These are phyloP conservation scores for Funneliformis geosporum DNA, from an alignment of 192 early-diverging fungal genomes.

Conservation along the genomic window DNA sequence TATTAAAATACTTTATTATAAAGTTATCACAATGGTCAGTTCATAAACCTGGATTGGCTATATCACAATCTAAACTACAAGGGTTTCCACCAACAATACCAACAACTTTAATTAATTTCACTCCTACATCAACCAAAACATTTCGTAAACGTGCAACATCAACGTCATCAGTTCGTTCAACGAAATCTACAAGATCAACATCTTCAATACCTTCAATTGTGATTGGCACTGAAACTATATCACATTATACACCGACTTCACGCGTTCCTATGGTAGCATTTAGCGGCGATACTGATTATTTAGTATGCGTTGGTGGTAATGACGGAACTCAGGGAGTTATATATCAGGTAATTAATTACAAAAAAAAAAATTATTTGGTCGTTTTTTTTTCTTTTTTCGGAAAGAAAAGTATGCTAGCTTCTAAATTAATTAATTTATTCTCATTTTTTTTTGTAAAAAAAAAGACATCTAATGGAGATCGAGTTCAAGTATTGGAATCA, in stretches of 20 bases:
- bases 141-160: slow-evolving; percentile 36
- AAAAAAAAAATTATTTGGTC: too few species aligned
- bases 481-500: slow-evolving; percentile 45
- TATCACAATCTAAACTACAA: slow-evolving; percentile 41
- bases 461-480: slow-evolving; percentile 44
- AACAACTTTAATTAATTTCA: not conserved
- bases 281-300: slow-evolving; percentile 56
- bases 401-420: too few species aligned
- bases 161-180: slow-evolving; percentile 28
- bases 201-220: not conserved
- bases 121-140: slow-evolving; percentile 3
- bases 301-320: slow-evolving; percentile 49
- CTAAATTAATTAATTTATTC: not conserved
- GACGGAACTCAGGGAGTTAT: slow-evolving; percentile 43
- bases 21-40: slow-evolving; percentile 55
- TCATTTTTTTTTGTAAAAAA: not conserved
- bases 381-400: not conserved
- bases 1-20: not conserved
- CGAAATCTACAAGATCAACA: slow-evolving; percentile 9
- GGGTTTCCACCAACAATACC: slow-evolving; percentile 49
- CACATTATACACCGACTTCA: slow-evolving; percentile 18
- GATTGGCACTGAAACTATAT: too few species aligned
- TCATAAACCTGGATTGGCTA: slow-evolving; percentile 49
- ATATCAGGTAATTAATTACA: slow-evolving; percentile 41
- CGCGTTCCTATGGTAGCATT: slow-evolving; percentile 54